A percentile compares a stretch with the other conserved stretches of the same genome.
Evolutionary conservation across 768 basidiomycete genomes (phyloP).

Genomic region (Kwoniella botswanensis): DNA sequence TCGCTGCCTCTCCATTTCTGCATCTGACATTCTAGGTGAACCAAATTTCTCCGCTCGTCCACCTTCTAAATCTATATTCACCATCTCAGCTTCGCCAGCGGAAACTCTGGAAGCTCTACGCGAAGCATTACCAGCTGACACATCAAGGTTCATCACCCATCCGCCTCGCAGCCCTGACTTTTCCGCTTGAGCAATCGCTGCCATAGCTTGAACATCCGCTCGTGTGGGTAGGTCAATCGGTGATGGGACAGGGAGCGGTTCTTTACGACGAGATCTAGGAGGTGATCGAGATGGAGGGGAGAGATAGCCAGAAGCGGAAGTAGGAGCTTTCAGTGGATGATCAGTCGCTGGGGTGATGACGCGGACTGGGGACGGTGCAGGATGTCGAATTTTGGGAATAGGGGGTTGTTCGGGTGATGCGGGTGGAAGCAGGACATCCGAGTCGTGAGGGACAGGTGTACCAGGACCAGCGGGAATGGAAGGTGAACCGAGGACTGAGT

Average conservation of each 20-base stretch:
- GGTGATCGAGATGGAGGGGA: slow-evolving; percentile 52
- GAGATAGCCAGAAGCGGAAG: slow-evolving; percentile 40
- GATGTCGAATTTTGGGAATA: slow-evolving; percentile 33
- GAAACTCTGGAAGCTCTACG: slow-evolving; percentile 18
- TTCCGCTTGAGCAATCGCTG: slow-evolving; percentile 57
- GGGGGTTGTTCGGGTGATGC: slow-evolving; percentile 46
- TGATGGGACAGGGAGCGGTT: slow-evolving; percentile 43
- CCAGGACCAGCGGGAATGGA: slow-evolving; percentile 40
- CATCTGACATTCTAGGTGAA: slow-evolving; percentile 31
- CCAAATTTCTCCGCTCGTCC: slow-evolving; percentile 53
- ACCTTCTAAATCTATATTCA: slow-evolving; percentile 58
- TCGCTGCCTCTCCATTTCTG: slow-evolving; percentile 36
- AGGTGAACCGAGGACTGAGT: slow-evolving; percentile 43
- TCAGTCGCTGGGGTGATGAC: slow-evolving; percentile 51
- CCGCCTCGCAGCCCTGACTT: slow-evolving; percentile 55
- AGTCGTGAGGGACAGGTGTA: slow-evolving; percentile 47
- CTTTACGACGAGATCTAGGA: slow-evolving; percentile 21
- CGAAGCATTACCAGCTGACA: slow-evolving; percentile 23
- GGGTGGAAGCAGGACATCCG: slow-evolving; percentile 50
- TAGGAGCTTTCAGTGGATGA: slow-evolving; percentile 36
- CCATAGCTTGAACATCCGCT: slow-evolving; percentile 57
- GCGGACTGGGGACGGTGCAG: slow-evolving; percentile 34
- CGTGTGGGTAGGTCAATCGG: slow-evolving; percentile 58
- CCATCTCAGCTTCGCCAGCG: slow-evolving; percentile 47
- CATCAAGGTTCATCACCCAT: slow-evolving; percentile 58